Percentiles rank a stretch among this genome's conserved stretches.
phyloP scores from a whole-genome alignment of 331 rosid species.

The Rosa hybrid region DNA sequence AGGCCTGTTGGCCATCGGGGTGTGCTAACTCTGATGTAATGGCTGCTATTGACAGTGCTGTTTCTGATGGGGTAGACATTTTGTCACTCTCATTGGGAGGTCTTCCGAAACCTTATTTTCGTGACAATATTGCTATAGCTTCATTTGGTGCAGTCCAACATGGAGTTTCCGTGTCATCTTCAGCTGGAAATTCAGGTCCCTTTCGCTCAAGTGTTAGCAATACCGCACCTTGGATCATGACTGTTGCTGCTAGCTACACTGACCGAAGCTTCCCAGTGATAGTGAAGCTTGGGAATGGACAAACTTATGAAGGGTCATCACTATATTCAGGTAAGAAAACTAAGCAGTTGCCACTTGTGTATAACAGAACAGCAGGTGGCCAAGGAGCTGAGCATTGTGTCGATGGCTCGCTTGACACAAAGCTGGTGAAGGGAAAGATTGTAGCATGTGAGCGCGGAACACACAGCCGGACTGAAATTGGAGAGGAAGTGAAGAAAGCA shows the following conservation, averaged over 20 bases:
- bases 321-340: conserved; percentile 45
- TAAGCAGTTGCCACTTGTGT: conserved; percentile 48
- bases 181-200: conserved; percentile 84
- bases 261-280: conserved; percentile 71
- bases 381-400: conserved; percentile 44
- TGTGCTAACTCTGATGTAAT: conserved; percentile 63
- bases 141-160: conserved; percentile 55
- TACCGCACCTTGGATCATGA: conserved; percentile 77
- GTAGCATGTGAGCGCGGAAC: conserved; percentile 66
- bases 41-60: conserved; percentile 74
- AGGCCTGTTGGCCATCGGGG: conserved; percentile 63
- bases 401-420: conserved; percentile 43
- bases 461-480: conserved; percentile 40
- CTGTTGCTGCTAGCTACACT: conserved; percentile 79
- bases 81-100: conserved; percentile 77
- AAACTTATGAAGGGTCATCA: conserved; percentile 58
- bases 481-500: conserved; percentile 53
- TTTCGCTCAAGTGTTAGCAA: conserved; percentile 46
- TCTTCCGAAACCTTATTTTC: conserved; percentile 37
- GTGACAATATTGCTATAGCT: conserved; percentile 63
- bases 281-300: conserved; percentile 66
- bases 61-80: conserved; percentile 73
- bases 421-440: conserved; percentile 56
- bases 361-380: conserved; percentile 51
- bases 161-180: conserved; percentile 71